Percentiles rank a stretch among this genome's conserved stretches.
phyloP scores from a whole-genome alignment of 2,329 filamentous ascomycete species.

The Aspergillus brunneoviolaceus region DNA sequence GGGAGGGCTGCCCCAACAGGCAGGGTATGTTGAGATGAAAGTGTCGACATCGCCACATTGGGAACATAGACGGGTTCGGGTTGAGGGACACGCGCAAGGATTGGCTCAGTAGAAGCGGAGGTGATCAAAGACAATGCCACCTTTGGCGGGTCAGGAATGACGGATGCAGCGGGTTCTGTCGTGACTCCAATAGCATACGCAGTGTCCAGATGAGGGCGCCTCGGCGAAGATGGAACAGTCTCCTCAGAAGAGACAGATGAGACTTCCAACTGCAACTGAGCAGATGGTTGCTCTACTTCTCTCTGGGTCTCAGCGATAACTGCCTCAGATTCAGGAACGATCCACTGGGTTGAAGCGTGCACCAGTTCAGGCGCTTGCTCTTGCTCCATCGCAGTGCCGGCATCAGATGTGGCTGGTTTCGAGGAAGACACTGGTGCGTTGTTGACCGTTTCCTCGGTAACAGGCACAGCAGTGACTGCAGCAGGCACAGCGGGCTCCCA shows the following conservation, averaged over 20 bases:
- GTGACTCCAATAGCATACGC: conserved; percentile 32
- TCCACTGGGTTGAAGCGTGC: conserved; percentile 46
- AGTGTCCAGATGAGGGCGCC: conserved; percentile 34
- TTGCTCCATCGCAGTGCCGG: conserved; percentile 17
- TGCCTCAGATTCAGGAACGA: conserved; percentile 41
- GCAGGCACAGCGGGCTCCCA: conserved; percentile 44
- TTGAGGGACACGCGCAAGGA: conserved; percentile 21
- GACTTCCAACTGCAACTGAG: conserved; percentile 28
- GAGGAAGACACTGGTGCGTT: conserved; percentile 25
- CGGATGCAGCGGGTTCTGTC: conserved; percentile 29
- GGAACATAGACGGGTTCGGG: conserved; percentile 23
- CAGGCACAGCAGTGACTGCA: conserved; percentile 18
- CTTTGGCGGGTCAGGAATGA: conserved; percentile 20
- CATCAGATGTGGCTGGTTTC: conserved; percentile 16
- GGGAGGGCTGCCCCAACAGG: conserved; percentile 25
- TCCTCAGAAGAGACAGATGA: conserved; percentile 36
- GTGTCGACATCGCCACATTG: conserved; percentile 22
- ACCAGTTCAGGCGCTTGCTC: conserved; percentile 29
- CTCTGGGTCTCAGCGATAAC: conserved; percentile 18
- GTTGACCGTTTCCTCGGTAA: conserved; percentile 19
- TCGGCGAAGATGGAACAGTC: conserved; percentile 45
- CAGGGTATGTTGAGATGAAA: conserved; percentile 19
- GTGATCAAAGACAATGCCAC: conserved; percentile 36
- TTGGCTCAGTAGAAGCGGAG: conserved; percentile 27
- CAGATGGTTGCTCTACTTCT: conserved; percentile 15